phyloP scores from a whole-genome alignment of 2,329 filamentous ascomycete genomes.

The Ilyonectria robusta region DNA sequence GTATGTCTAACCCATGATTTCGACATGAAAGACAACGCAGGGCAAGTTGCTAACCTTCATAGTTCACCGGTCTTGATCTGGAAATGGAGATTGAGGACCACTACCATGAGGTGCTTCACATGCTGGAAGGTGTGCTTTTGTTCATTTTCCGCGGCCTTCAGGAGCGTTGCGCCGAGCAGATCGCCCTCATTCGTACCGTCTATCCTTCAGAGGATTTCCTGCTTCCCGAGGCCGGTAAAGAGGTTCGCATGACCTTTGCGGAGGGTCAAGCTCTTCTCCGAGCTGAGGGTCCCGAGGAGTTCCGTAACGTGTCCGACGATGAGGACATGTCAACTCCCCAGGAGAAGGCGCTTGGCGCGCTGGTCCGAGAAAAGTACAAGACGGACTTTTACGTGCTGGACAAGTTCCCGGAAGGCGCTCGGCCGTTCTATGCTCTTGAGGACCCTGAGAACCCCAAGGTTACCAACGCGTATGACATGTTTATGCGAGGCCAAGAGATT shows the following conservation, averaged over 20 bases:
- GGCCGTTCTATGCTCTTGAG: constrained; percentile 94
- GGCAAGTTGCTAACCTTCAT: constrained; percentile 23
- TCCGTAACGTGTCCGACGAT: constrained; percentile 77
- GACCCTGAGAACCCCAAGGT: constrained; percentile 75
- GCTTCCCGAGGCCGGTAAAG: constrained; percentile 80
- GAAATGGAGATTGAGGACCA: constrained; percentile 88
- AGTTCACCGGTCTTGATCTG: constrained; percentile 89
- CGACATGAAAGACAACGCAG: background rate
- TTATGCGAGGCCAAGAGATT: constrained; percentile 94
- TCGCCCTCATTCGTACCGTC: constrained; percentile 78
- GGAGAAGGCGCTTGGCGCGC: constrained; percentile 88
- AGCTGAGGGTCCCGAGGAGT: constrained; percentile 79
- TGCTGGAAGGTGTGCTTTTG: constrained; percentile 82
- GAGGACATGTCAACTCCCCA: constrained; percentile 87
- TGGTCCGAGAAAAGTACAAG: constrained; percentile 89
- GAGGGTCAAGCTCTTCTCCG: constrained; percentile 84
- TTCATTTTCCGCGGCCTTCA: constrained; percentile 84
- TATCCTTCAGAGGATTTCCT: constrained; percentile 86
- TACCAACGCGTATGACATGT: constrained; percentile 83
- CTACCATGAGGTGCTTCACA: constrained; percentile 81
- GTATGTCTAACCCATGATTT: constrained; percentile 50
- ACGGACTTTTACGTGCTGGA: constrained; percentile 98
- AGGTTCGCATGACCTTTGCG: constrained; percentile 82
- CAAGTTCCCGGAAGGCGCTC: constrained; percentile 91
- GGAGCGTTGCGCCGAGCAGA: constrained; percentile 77